Base-by-base conservation (phyloP, 805 yeast genomes). In the Metahyphopichia silvanorum region DNA sequence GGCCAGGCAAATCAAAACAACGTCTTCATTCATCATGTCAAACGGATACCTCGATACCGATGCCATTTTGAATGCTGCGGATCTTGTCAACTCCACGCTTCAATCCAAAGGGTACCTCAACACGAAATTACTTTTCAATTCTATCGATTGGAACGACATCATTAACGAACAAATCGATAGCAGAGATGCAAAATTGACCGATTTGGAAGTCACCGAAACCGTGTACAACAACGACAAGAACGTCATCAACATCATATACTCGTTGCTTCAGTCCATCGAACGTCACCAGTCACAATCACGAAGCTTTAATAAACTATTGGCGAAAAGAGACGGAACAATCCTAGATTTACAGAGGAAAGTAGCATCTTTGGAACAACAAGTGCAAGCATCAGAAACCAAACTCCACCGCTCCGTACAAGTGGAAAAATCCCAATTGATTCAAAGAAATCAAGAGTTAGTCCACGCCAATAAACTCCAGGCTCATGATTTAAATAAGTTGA, bases 141-240 rank as follows among this genome's bases (percentile, higher is more conserved):
- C 62, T 10, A 55, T 59, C n/a, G 51, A 67, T 37, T 62, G 66
- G 62, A 44, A 46, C 12, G 48, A 52, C 7, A 45, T 66, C 21
- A 40, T 51, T 8, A 38, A 34, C 3, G 60, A 55, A 27, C 67
- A 62, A 38, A 17, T 42, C 5, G 33, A 45, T 3, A 27, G 39
- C 7, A 44, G 38, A 10, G 34, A 27, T 5, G 28, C 39, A 10
- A 21, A 33, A 15, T 23, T 35, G n/a, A 32, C 32, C 7, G 42
- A 48, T 10, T 38, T 62, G 25, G 36, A 41, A 16, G 33, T 60
- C 9, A 55, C 60, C 4, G 64, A 60, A 11, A 31, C 33, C 10
- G 27, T 62, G 15, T 66, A 59, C 35, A 50, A 57, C 32, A 63
- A 63, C 43, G 70, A 63, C 45, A 58, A 59, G 32, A 57, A 58